phyloP scores from a whole-genome alignment of 2,329 filamentous ascomycete species.

The Mollisia scopiformis region DNA sequence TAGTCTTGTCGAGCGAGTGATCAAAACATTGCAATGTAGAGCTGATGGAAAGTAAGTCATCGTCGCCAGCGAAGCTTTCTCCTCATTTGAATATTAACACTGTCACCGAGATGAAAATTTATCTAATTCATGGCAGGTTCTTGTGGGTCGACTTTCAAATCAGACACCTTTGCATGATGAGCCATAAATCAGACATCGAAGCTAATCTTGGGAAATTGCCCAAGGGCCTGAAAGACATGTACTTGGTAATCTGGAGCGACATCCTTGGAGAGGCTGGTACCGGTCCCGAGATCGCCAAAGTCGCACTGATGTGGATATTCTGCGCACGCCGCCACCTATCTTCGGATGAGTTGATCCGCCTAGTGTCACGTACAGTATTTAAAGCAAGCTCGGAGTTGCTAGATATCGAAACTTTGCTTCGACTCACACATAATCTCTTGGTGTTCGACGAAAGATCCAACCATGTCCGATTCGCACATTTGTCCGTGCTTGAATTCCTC shows the following conservation, averaged over 20 bases:
- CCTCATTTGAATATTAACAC: too few relatives aligned
- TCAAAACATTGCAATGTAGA: neutral
- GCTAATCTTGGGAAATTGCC: constrained; percentile 4
- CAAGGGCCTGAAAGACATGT: neutral
- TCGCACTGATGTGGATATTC: constrained; percentile 9
- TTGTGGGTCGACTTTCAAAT: constrained; percentile 16
- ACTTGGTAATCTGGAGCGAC: constrained; percentile 2
- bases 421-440: constrained; percentile 13
- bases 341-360: neutral
- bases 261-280: constrained; percentile 1
- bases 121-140: constrained; percentile 8
- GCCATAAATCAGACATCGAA: neutral
- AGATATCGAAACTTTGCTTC: constrained; percentile 6
- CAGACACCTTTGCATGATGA: constrained; percentile 4
- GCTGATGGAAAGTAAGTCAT: neutral
- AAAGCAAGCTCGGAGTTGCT: neutral
- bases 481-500: constrained; percentile 19
- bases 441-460: neutral
- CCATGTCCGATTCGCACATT: constrained; percentile 15
- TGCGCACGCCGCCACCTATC: neutral
- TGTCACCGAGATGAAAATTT: neutral
- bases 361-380: neutral
- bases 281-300: constrained; percentile 4
- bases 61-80: too few relatives aligned
- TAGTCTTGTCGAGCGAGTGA: neutral